phyloP scores from a whole-genome alignment of 306 rosid species.

The Carpinus viminea region DNA sequence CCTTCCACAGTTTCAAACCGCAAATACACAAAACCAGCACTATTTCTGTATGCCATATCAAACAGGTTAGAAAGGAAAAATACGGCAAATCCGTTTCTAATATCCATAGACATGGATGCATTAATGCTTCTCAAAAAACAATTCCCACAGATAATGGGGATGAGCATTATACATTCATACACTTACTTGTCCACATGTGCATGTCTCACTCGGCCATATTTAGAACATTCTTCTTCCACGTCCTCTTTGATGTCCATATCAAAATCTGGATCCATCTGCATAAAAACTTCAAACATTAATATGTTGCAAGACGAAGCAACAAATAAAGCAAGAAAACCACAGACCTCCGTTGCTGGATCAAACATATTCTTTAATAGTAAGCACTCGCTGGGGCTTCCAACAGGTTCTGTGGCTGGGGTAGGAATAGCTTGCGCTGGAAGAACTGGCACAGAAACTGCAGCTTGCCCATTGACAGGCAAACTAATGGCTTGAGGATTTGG shows the following conservation, averaged over 20 bases:
- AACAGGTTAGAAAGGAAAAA: constrained; percentile 1
- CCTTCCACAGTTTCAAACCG: constrained; percentile 83
- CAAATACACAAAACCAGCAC: constrained; percentile 90
- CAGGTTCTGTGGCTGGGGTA: constrained; percentile 53
- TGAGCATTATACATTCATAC: not conserved
- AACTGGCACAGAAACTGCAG: constrained; percentile 43
- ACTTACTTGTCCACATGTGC: constrained; percentile 96
- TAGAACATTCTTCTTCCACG: constrained; percentile 95
- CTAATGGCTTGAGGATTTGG: constrained; percentile 52
- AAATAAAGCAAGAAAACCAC: constrained; percentile 26
- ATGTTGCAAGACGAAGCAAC: constrained; percentile 13
- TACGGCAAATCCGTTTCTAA: not conserved
- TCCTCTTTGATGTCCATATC: constrained; percentile 91
- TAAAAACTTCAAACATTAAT: constrained; percentile 22
- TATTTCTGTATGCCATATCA: constrained; percentile 52
- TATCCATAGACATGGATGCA: no score
- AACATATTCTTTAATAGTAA: constrained; percentile 90
- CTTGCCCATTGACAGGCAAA: constrained; percentile 70
- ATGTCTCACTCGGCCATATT: constrained; percentile 86
- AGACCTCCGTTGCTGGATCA: constrained; percentile 90
- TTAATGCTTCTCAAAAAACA: not conserved
- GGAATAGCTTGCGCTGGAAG: constrained; percentile 57
- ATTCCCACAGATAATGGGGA: not conserved
- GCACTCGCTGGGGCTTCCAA: constrained; percentile 90
- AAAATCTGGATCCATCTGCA: constrained; percentile 87